Conservation (phyloP, 768 basidiomycete species). For the Phlegmacium glaucopus region DNA sequence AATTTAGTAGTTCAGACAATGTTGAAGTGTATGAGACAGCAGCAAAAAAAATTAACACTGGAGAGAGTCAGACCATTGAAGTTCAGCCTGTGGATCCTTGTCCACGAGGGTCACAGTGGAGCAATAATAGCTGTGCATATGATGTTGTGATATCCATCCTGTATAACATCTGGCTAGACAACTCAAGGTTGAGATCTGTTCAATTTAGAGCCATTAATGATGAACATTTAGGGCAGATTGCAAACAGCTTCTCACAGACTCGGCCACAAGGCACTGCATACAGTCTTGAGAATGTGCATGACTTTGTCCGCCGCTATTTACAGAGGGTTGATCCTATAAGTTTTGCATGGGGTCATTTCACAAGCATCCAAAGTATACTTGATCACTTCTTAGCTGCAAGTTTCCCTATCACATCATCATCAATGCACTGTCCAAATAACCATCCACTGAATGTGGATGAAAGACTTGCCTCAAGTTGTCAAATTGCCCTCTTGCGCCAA, state of each 20-base stretch:
- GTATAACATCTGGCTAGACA: background rate
- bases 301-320: background rate
- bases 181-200: background rate
- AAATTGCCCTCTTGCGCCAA: no score
- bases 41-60: no score
- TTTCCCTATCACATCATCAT: no score
- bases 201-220: background rate
- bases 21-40: no score
- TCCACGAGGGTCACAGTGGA: background rate
- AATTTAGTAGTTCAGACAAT: no score
- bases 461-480: no score
- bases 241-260: background rate
- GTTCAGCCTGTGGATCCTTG: background rate
- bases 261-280: background rate
- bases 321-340: background rate
- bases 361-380: background rate
- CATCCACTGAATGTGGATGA: no score
- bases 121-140: constrained; percentile 1
- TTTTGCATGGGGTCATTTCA: background rate
- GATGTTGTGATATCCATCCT: background rate
- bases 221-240: background rate
- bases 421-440: no score
- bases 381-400: no score
- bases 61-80: background rate
- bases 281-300: background rate